Evolutionary conservation across 371 early-diverging fungal genomes (phyloP), one percentile per base, ranked within the genome.

Genomic region (Funneliformis caledonium): DNA sequence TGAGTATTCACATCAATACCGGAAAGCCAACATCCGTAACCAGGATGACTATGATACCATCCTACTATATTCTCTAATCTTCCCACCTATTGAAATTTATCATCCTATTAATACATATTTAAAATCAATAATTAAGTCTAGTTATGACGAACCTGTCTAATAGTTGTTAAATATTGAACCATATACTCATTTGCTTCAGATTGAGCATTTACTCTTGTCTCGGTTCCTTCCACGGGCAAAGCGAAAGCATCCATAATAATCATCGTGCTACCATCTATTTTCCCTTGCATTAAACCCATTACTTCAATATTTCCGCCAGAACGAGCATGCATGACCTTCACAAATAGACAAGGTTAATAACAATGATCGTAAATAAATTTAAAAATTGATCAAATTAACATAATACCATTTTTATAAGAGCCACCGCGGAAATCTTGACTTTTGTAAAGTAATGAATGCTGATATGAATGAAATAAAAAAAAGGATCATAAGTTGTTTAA

Each of bases 31-130:
- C 98, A 98, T 2, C 98, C 98, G 83, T 98, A 99, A 16, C 99
- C 99, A 22, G 99, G 99, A 87, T 99, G 99, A 60, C 94, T 94
- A 85, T 99, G 99, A 88, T 99, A 99, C 99, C 99, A 99, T 2
- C 99, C 99, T 83, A 98, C 91, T 4, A 91, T 96, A 84, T 98
- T 96, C 83, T 99, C 99, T 7, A 94, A 83, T 50, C 97, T 90
- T 7, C 97, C 98, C n/a, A 96, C 94, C 93, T 95, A 85, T 47
- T 26, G 45, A 84, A 19, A 14, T 16, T 47, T 59, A 56, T 16
- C 14, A 81, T 22, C 76, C 9, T 33, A 56, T 60, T 37, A 14
- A 19, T 56, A 61, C n/a, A 1, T 11, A 42, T 16, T 37, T 62
- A 45, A n/a, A 42, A 79, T 48, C 16, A 26, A 37, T 14, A 19